phyloP scores from a whole-genome alignment of 345 rosid genomes.

The Luvunga scandens region DNA sequence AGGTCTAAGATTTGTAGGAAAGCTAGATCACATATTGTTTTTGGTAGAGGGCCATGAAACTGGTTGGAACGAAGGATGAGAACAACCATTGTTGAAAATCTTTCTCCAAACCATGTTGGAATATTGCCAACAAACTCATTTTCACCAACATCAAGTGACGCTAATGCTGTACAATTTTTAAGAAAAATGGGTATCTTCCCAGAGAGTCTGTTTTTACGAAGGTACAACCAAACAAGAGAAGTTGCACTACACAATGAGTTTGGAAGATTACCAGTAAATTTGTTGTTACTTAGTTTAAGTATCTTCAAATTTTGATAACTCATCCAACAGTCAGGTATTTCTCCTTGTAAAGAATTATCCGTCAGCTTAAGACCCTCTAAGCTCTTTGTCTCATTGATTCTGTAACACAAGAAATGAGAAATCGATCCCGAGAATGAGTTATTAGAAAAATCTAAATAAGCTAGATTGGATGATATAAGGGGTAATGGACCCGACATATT shows the following conservation, averaged over 20 bases:
- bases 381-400: constrained; percentile 1
- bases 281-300: no score
- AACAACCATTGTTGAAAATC: neutral
- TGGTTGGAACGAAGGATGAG: neutral
- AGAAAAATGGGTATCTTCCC: neutral
- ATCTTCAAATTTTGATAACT: no score
- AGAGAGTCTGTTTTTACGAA: neutral
- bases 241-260: no score
- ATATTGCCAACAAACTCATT: neutral
- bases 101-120: constrained; percentile 8
- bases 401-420: constrained; percentile 22
- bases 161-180: neutral
- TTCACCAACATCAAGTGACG: neutral
- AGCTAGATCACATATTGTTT: neutral
- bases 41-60: constrained; percentile 7
- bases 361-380: constrained; percentile 31
- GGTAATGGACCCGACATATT: constrained; percentile 17
- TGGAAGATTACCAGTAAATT: no score
- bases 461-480: neutral
- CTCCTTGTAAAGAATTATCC: constrained; percentile 18
- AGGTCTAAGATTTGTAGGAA: constrained; percentile 1
- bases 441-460: constrained; percentile 31
- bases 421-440: constrained; percentile 36
- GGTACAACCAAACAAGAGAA: neutral
- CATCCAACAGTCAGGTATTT: no score